phyloP scores from a whole-genome alignment of 768 basidiomycete genomes.

The Dacryopinax primogenitus region DNA sequence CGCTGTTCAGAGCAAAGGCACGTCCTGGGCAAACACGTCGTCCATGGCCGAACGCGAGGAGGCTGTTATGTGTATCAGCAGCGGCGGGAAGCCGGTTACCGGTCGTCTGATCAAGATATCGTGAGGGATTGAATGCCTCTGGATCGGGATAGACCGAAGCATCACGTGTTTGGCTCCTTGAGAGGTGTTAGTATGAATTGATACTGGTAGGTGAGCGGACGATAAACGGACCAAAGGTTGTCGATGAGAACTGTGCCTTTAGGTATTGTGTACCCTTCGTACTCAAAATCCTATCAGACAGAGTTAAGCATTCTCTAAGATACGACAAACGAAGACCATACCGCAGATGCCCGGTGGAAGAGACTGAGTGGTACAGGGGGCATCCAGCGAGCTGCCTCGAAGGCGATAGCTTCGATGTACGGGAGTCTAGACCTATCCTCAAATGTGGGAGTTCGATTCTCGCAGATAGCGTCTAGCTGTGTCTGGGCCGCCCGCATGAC shows the following conservation, averaged over 20 bases:
- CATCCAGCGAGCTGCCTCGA: no score
- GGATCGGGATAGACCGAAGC: slow-evolving; percentile 31
- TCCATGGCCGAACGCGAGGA: slow-evolving; percentile 5
- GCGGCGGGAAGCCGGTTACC: slow-evolving; percentile 24
- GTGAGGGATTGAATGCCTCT: slow-evolving; percentile 30
- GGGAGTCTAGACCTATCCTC: no score
- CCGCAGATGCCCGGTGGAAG: no score
- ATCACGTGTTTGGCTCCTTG: slow-evolving; percentile 35
- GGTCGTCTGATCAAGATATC: slow-evolving; percentile 24
- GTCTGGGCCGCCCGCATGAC: slow-evolving; percentile 9
- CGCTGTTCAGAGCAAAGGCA: slow-evolving; percentile 37
- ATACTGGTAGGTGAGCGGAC: slow-evolving; percentile 14
- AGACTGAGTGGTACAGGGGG: no score
- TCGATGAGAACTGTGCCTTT: slow-evolving; percentile 26
- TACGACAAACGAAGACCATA: no score
- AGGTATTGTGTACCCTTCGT: slow-evolving; percentile 36
- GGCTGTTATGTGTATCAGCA: slow-evolving; percentile 11
- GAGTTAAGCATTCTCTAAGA: no score
- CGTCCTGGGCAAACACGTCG: slow-evolving; percentile 41
- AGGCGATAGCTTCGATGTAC: no score
- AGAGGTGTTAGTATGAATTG: background rate
- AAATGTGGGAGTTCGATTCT: no score
- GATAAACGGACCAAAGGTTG: slow-evolving; percentile 18
- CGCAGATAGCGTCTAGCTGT: slow-evolving; percentile 12
- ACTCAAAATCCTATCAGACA: no score